Evolutionary conservation across 495 filamentous ascomycete genomes (phyloP).

Genomic region (Rhizodiscina lignyota): DNA sequence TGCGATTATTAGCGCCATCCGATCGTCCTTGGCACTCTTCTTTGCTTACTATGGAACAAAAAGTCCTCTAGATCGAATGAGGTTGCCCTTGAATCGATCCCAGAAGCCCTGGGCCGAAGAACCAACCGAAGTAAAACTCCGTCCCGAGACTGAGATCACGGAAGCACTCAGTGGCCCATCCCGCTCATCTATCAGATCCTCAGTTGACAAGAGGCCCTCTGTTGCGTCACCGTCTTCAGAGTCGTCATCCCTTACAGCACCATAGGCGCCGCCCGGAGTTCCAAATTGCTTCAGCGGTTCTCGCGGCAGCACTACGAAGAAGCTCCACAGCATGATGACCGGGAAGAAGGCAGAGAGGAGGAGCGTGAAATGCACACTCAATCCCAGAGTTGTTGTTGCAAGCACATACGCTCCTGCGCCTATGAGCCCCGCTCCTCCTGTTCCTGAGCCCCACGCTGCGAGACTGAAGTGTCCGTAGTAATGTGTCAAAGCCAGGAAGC

Average conservation of each 20-base stretch:
- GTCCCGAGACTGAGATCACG: constrained; percentile 6
- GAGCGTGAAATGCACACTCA: constrained; percentile 54
- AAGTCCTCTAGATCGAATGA: constrained; percentile 33
- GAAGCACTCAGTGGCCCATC: constrained; percentile 26
- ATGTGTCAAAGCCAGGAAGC: constrained; percentile 80
- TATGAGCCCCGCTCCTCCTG: constrained; percentile 73
- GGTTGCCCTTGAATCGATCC: constrained; percentile 29
- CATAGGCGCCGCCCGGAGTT: no score
- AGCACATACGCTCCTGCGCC: constrained; percentile 79
- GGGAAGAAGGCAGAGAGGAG: constrained; percentile 65
- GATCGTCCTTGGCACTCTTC: constrained; percentile 1
- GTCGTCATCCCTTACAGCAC: no score
- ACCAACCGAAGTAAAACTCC: no score
- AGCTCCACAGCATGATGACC: constrained; percentile 64
- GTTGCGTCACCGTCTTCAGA: no score
- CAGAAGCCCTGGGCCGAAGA: no score
- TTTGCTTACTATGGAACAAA: constrained; percentile 49
- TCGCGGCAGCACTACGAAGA: constrained; percentile 62
- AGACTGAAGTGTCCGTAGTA: constrained; percentile 84
- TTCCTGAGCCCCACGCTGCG: constrained; percentile 85
- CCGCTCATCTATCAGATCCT: constrained; percentile 18
- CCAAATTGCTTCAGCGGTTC: constrained; percentile 38
- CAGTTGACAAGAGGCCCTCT: no score
- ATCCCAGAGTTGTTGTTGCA: constrained; percentile 58
- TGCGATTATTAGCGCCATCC: constrained; percentile 11